Evolutionary conservation across 106 monocot genomes (phyloP).

Genomic region (Platanthera guangdongensis): DNA sequence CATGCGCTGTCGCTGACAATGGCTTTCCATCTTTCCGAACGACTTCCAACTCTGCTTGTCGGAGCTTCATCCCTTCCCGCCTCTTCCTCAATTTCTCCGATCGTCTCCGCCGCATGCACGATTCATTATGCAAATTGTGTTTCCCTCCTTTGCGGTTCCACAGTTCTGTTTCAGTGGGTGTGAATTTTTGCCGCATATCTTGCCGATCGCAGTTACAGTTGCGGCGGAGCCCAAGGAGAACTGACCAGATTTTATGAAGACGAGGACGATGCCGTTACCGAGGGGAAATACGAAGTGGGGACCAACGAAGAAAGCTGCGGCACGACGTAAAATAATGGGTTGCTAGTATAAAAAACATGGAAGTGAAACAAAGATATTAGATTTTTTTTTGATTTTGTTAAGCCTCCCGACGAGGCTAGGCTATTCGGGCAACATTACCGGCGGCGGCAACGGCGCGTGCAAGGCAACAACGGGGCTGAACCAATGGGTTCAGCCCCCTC

Average conservation of each 20-base stretch:
- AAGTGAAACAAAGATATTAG: too few species aligned
- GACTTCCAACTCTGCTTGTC: neutral
- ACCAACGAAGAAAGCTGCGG: neutral
- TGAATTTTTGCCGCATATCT: neutral
- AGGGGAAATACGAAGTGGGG: slow-evolving; percentile 16
- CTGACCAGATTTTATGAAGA: slow-evolving; percentile 9
- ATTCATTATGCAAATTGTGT: neutral
- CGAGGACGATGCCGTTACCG: slow-evolving; percentile 19
- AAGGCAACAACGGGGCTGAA: too few species aligned
- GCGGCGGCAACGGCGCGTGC: too few species aligned
- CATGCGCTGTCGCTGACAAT: neutral
- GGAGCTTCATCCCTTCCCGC: neutral
- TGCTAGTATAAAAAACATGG: too few species aligned
- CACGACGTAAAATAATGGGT: neutral
- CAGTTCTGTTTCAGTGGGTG: neutral
- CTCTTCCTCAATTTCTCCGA: slow-evolving; percentile 6
- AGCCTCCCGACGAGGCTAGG: too few species aligned
- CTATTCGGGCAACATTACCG: too few species aligned
- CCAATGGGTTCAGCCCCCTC: too few species aligned
- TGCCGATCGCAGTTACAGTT: neutral
- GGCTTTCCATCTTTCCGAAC: neutral
- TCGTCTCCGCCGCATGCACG: neutral
- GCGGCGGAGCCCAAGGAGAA: neutral
- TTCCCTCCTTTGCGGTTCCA: neutral
- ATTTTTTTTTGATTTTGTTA: too few species aligned